Evolutionary conservation across 2,329 filamentous ascomycete genomes (phyloP), one percentile per base, ranked within the genome.

Genomic region (Orbilia javanica): DNA sequence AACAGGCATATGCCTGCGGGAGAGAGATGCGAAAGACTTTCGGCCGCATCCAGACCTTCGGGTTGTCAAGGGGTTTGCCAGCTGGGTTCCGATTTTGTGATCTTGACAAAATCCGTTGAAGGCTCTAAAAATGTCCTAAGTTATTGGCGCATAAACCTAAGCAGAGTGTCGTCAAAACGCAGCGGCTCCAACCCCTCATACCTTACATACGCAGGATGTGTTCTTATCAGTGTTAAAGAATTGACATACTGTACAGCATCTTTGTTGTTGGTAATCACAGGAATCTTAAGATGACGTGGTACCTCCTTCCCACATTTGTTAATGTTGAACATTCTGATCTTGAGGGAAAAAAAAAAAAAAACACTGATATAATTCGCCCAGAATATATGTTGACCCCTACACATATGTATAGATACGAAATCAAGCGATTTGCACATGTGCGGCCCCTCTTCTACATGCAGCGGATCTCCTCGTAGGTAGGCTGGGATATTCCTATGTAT

Each of bases 31-130:
- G 39, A 46, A 44, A 68, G 57, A 55, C 57, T 65, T 75, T 76
- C 69, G 52, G 72, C 72, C 65, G 72, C 72, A 69, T 75, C 72
- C 72, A 76, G 65, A 76, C 72, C 64, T 50, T 76, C 72, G 72
- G 72, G 72, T 70, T 70, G 36, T 55, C 72, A 76, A 69, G 65
- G 53, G 63, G 72, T 76, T 63, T 44, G 39, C 27, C 18, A 50
- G 44, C 52, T 67, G 11, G 62, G 46, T 75, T 55, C 71, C 64
- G 55, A 68, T 69, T 55, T 67, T 63, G 34, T 55, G 53, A 75
- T 75, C 55, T 65, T n/a, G 29, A 50, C 27, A 62, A 57, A 39
- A 55, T 18, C 46, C 34, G 55, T 60, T 34, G 25, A 27, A 60
- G 34, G 55, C 42, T 27, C 55, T 34, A 60, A 42, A 27, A n/a